Percentiles rank a stretch among this genome's conserved stretches.
Evolutionary conservation across 1,284 basidiomycete genomes (phyloP).

Genomic region (Cutaneotrichosporon cutaneum): DNA sequence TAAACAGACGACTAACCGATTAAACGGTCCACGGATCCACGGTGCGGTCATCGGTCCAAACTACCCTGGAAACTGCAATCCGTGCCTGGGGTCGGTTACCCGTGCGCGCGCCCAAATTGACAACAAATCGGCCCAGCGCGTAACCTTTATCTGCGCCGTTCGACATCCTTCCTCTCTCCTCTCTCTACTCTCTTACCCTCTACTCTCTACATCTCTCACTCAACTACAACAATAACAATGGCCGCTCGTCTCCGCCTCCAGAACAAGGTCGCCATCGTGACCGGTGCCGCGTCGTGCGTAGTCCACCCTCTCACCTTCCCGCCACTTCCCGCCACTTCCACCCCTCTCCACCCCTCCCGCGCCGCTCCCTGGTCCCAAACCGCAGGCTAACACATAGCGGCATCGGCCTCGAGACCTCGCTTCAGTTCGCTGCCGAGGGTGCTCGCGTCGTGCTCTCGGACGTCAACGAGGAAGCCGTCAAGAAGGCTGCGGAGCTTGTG

Average conservation of each 20-base stretch:
- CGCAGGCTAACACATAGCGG: slow-evolving; percentile 55
- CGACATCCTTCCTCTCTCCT: neutral
- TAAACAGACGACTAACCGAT: too few relatives aligned
- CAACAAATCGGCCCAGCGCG: neutral
- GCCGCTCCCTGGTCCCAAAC: neutral
- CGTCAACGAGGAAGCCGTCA: slow-evolving; percentile 74
- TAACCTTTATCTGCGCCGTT: neutral
- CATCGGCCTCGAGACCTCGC: slow-evolving; percentile 87
- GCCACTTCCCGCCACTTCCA: neutral
- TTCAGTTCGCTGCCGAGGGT: slow-evolving; percentile 90
- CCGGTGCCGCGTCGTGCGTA: slow-evolving; percentile 53
- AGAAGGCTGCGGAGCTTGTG: slow-evolving; percentile 68
- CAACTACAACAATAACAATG: slow-evolving; percentile 13
- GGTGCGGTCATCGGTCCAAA: too few relatives aligned
- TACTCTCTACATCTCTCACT: neutral
- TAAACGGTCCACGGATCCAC: too few relatives aligned
- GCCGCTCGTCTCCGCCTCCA: slow-evolving; percentile 43
- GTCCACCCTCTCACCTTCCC: neutral
- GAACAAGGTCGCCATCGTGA: slow-evolving; percentile 53
- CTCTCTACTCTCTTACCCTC: neutral
- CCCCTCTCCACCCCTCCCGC: neutral
- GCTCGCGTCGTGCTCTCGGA: slow-evolving; percentile 83
- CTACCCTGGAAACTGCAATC: too few relatives aligned
- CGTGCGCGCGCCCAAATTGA: neutral
- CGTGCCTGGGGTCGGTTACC: too few relatives aligned